Conservation (phyloP, 1,284 basidiomycete species). For the Singerocomus inundabilis region DNA sequence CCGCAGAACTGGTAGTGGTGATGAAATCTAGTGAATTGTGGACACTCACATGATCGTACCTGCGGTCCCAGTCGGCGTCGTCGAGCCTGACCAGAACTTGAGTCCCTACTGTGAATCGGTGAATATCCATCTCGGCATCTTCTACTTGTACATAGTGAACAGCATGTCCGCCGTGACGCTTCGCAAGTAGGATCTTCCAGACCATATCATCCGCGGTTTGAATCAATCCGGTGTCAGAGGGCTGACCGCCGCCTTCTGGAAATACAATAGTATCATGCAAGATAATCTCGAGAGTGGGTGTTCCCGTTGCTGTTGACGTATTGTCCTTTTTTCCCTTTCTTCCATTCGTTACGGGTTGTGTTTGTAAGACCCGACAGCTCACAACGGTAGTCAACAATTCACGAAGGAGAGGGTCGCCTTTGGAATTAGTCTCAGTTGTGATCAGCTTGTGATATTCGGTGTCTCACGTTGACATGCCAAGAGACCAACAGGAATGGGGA, state of each 20-base stretch:
- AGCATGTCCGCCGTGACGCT: constrained; percentile 71
- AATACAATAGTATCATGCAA: constrained; percentile 85
- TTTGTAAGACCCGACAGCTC: constrained; percentile 44
- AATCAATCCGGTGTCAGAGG: constrained; percentile 73
- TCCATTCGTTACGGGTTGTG: constrained; percentile 37
- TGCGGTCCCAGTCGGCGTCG: constrained; percentile 63
- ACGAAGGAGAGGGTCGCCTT: constrained; percentile 66
- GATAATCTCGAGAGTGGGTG: constrained; percentile 60
- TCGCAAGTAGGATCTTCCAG: constrained; percentile 70
- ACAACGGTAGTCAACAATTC: constrained; percentile 56
- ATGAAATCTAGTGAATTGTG: neutral
- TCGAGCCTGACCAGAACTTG: constrained; percentile 58
- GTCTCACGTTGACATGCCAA: constrained; percentile 68
- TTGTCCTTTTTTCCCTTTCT: constrained; percentile 47
- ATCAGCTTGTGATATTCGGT: constrained; percentile 9
- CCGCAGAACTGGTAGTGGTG: neutral
- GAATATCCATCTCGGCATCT: constrained; percentile 42
- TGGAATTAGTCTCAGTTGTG: constrained; percentile 9
- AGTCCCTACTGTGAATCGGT: constrained; percentile 48
- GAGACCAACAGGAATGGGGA: constrained; percentile 66
- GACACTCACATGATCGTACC: constrained; percentile 72
- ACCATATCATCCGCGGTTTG: constrained; percentile 40
- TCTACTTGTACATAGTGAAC: constrained; percentile 70
- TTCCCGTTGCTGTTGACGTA: constrained; percentile 42
- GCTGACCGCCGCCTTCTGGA: constrained; percentile 88